A percentile compares a stretch with the other conserved stretches of the same genome.
Conservation (phyloP, 2,329 filamentous ascomycete species). For the Aureobasidium musti region DNA sequence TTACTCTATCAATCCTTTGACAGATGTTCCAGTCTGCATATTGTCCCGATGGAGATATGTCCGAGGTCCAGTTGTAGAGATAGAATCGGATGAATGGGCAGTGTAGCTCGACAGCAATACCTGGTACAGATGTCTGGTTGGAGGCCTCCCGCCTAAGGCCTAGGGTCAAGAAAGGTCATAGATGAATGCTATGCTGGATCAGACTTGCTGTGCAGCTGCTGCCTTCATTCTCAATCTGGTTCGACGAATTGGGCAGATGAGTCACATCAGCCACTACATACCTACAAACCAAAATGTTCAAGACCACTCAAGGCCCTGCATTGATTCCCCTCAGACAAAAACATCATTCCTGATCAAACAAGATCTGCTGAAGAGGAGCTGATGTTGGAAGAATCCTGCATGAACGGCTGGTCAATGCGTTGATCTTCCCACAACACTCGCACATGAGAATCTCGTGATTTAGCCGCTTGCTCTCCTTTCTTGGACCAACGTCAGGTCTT, state of each 20-base stretch:
- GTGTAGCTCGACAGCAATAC: not conserved
- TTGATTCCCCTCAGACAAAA: not conserved
- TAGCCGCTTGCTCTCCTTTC: not conserved
- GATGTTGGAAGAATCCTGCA: not conserved
- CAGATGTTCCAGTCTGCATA: not conserved
- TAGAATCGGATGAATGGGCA: not conserved
- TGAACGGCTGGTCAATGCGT: slow-evolving; percentile 15
- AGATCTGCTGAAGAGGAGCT: not conserved
- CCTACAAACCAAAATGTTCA: too few relatives aligned
- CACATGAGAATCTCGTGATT: not conserved
- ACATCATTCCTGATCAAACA: not conserved
- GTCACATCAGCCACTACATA: not conserved
- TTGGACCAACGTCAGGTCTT: not conserved
- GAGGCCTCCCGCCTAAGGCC: too few relatives aligned
- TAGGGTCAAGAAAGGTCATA: not conserved
- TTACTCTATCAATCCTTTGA: not conserved
- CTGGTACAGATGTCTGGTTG: too few relatives aligned
- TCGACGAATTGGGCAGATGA: too few relatives aligned
- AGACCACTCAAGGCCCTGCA: too few relatives aligned
- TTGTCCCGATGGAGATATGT: not conserved
- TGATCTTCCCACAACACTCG: not conserved
- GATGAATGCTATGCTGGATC: not conserved
- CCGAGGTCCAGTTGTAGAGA: not conserved
- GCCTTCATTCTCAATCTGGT: not conserved
- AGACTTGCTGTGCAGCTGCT: slow-evolving; percentile 5